Evolutionary conservation across 2,329 filamentous ascomycete genomes (phyloP), one percentile per base, ranked within the genome.

Genomic region (Tolypocladium pustulatum): DNA sequence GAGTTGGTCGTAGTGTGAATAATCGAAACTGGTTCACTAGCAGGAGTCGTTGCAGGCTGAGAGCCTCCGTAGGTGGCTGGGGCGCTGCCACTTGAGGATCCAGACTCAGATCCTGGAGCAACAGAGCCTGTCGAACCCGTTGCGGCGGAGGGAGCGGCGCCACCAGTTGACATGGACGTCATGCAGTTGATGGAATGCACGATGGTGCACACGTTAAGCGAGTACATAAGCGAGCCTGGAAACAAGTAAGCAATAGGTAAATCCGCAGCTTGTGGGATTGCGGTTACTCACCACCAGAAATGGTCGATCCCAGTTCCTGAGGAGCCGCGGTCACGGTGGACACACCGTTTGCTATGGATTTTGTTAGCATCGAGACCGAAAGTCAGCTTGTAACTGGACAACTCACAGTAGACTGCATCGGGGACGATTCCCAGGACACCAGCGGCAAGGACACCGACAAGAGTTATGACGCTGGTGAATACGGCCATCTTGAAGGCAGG

Each of bases 131-230:
- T 58, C 27, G 57, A 51, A 15, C 60, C 57, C 9, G 51, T 43
- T 57, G 61, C 62, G 13, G 59, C 57, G 15, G 65, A 54, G n/a
- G 59, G 52, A n/a, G 38, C 59, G 17, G 53, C 57, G 27, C 56
- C 61, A 49, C 59, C 66, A 46, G 65, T 71, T 32, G 70, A 69
- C 55, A 68, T 63, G 54, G 66, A 64, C 54, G 68, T 60, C 37
- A 65, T 61, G 64, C 73, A 75, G 57, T 66, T 62, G 37, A 72
- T 74, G 58, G 66, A 67, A 34, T 71, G 66, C 34, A 72, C 62
- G 55, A 74, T 60, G 61, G 67, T 68, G 67, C 73, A 75, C 57
- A 71, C 62, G 64, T 72, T 73, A 63, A 73, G 67, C 34, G 71
- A 68, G 62, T 71, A 70, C 51, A 74, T 61, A 36, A 71, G 57